A percentile compares a stretch with the other conserved stretches of the same genome.
Evolutionary conservation across 2,329 filamentous ascomycete species (phyloP).

Genomic region (Diaporthe capsici): DNA sequence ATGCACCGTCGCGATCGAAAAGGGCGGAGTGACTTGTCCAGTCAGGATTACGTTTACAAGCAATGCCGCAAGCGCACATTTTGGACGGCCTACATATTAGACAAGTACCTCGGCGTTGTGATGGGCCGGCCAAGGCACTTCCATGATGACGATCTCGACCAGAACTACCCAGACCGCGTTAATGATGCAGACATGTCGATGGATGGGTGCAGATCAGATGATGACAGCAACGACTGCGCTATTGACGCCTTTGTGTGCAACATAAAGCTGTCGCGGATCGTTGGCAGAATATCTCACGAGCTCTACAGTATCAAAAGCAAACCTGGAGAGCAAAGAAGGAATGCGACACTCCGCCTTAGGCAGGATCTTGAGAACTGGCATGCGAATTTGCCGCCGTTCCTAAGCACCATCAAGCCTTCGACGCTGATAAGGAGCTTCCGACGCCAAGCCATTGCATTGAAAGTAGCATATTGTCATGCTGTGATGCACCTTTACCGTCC

Average conservation of each 20-base stretch:
- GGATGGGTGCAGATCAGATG: background rate
- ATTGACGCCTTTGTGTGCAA: background rate
- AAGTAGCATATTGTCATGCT: background rate
- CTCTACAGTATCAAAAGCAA: background rate
- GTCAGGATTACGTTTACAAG: background rate
- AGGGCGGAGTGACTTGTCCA: background rate
- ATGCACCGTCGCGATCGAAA: background rate
- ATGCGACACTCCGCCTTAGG: background rate
- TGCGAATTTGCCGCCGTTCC: background rate
- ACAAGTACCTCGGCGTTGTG: background rate
- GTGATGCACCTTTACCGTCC: background rate
- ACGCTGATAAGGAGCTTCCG: background rate
- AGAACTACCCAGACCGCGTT: background rate
- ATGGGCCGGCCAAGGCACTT: background rate
- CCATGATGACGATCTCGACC: background rate
- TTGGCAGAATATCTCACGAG: background rate
- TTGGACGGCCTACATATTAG: background rate
- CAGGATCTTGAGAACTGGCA: background rate
- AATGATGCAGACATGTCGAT: background rate
- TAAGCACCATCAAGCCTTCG: background rate
- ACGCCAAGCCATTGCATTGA: background rate
- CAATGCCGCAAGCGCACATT: background rate
- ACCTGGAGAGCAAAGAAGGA: background rate
- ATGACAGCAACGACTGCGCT: background rate
- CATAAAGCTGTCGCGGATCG: background rate